Evolutionary conservation across 495 filamentous ascomycete genomes (phyloP).

Genomic region (Hypoxylon rickii): DNA sequence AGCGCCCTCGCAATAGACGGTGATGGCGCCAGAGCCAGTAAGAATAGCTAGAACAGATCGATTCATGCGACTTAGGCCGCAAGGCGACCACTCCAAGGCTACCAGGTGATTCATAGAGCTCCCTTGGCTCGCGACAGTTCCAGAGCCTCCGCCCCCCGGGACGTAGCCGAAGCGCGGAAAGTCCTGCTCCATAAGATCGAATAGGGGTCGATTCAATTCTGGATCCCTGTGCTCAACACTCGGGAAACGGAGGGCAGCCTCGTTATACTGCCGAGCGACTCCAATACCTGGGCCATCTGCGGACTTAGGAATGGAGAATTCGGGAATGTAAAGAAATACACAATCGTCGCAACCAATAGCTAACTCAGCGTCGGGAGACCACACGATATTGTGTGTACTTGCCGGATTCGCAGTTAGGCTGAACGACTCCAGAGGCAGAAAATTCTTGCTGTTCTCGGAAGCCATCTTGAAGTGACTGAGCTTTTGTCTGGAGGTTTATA

Average conservation of each 20-base stretch:
- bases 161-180: constrained; percentile 27
- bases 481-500: background rate
- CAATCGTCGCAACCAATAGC: constrained; percentile 54
- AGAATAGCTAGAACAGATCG: constrained; percentile 50
- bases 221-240: constrained; percentile 31
- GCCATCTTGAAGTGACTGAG: constrained; percentile 11
- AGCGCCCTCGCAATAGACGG: constrained; percentile 50
- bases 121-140: constrained; percentile 47
- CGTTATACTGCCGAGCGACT: constrained; percentile 30
- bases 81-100: constrained; percentile 49
- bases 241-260: constrained; percentile 35
- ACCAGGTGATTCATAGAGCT: constrained; percentile 55
- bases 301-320: constrained; percentile 39
- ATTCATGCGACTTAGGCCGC: constrained; percentile 48
- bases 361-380: constrained; percentile 55
- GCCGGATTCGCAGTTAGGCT: constrained; percentile 47
- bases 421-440: constrained; percentile 49
- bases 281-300: background rate
- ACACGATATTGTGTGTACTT: constrained; percentile 50
- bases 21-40: constrained; percentile 45
- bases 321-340: constrained; percentile 51
- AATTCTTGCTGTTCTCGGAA: constrained; percentile 15
- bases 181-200: constrained; percentile 18
- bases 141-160: constrained; percentile 48
- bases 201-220: constrained; percentile 35